A percentile compares a stretch with the other conserved stretches of the same genome.
phyloP scores from a whole-genome alignment of 768 basidiomycete species.

The Leccinellum luteum region DNA sequence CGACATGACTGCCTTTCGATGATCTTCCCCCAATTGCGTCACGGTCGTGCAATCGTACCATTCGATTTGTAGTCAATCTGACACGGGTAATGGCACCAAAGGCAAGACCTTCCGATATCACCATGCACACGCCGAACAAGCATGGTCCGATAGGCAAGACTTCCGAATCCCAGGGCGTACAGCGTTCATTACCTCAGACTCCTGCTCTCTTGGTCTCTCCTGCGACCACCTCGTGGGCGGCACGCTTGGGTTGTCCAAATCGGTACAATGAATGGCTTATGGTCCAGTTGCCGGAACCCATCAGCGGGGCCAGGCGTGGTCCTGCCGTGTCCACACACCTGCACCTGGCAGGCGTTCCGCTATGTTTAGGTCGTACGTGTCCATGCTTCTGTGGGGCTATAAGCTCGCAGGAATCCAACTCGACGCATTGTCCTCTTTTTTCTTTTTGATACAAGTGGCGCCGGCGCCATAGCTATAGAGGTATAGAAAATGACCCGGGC shows the following conservation, averaged over 20 bases:
- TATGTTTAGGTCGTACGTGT: constrained; percentile 19
- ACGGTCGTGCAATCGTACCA: background rate
- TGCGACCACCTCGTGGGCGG: constrained; percentile 15
- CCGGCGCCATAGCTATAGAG: constrained; percentile 13
- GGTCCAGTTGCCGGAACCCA: background rate
- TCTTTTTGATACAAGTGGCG: constrained; percentile 10
- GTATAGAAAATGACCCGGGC: constrained; percentile 17
- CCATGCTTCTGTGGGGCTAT: constrained; percentile 24
- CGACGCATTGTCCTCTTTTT: constrained; percentile 6
- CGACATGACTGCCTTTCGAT: background rate
- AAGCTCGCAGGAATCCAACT: constrained; percentile 10
- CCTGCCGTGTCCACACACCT: constrained; percentile 20
- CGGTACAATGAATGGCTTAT: constrained; percentile 1
- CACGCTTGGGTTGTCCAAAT: constrained; percentile 1
- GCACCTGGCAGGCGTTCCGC: constrained; percentile 17
- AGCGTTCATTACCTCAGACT: constrained; percentile 23
- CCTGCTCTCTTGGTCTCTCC: background rate
- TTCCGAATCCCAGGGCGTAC: constrained; percentile 13
- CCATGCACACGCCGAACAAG: constrained; percentile 14
- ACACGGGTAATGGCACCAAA: background rate
- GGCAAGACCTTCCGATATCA: background rate
- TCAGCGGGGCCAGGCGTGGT: constrained; percentile 8
- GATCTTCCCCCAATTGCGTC: background rate
- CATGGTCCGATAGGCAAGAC: constrained; percentile 10
- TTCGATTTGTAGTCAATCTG: background rate